These are phyloP conservation scores for Aegilops sharonensis DNA, from an alignment of 176 grass and related monocot species.

Conservation along the genomic window DNA sequence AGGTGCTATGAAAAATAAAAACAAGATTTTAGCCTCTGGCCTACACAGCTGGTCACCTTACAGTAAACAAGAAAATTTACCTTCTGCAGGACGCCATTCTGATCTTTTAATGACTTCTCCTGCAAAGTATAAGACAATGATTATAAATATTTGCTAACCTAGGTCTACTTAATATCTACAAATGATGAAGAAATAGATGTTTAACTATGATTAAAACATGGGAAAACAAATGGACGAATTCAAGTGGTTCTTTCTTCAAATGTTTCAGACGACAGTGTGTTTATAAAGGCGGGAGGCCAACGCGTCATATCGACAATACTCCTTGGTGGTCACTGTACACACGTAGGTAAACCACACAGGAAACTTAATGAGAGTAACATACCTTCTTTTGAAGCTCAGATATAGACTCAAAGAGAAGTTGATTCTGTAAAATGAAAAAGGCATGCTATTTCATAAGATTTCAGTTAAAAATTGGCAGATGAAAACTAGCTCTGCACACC, in stretches of 20 bases:
- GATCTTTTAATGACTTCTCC: slow-evolving; percentile 64
- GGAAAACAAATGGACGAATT: neutral
- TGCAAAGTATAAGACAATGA: slow-evolving; percentile 20
- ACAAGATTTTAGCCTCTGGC: neutral
- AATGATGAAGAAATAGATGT: neutral
- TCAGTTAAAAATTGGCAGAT: neutral
- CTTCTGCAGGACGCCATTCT: slow-evolving; percentile 61
- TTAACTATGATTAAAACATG: neutral
- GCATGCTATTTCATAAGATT: slow-evolving; percentile 3
- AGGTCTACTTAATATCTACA: neutral
- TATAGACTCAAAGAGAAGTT: slow-evolving; percentile 64
- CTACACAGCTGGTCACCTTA: neutral
- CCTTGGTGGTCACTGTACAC: neutral
- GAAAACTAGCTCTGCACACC: neutral
- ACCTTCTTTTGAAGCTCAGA: slow-evolving; percentile 79
- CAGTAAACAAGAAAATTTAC: slow-evolving; percentile 16
- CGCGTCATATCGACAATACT: neutral
- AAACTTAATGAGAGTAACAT: slow-evolving; percentile 14
- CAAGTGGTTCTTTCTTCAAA: slow-evolving; percentile 1
- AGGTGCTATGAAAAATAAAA: slow-evolving; percentile 38
- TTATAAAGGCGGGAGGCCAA: neutral
- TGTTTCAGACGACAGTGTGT: neutral
- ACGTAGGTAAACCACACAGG: neutral
- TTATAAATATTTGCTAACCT: neutral
- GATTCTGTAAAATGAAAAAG: slow-evolving; percentile 47